phyloP scores from a whole-genome alignment of 1,139 yeast genomes.

The Wickerhamomyces sp. region DNA sequence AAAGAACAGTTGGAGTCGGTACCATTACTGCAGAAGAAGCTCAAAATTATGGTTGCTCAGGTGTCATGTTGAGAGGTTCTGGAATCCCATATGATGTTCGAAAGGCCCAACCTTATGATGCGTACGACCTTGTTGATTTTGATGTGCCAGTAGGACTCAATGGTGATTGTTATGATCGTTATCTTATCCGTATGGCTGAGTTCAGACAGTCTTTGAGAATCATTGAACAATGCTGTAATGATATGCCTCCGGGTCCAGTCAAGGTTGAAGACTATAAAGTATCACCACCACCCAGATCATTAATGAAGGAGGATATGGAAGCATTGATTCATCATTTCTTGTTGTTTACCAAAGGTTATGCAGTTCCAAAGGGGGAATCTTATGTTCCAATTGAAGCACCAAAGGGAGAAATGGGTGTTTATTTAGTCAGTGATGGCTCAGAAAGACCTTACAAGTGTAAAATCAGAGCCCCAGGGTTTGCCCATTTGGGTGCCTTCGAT shows the following conservation, averaged over 20 bases:
- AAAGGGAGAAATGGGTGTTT: slow-evolving; percentile 93
- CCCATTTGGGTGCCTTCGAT: slow-evolving; percentile 85
- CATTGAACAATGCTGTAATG: slow-evolving; percentile 84
- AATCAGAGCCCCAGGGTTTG: slow-evolving; percentile 91
- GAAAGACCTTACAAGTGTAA: slow-evolving; percentile 92
- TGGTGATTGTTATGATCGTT: slow-evolving; percentile 92
- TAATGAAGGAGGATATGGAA: slow-evolving; percentile 93
- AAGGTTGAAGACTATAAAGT: slow-evolving; percentile 89
- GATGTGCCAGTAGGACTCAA: slow-evolving; percentile 82
- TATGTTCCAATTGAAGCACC: slow-evolving; percentile 93
- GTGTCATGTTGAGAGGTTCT: slow-evolving; percentile 88
- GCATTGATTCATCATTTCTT: slow-evolving; percentile 86
- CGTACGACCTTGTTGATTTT: slow-evolving; percentile 80
- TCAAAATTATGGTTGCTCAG: slow-evolving; percentile 72
- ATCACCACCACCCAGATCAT: slow-evolving; percentile 73
- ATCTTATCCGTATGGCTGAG: slow-evolving; percentile 84
- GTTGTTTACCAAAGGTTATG: slow-evolving; percentile 82
- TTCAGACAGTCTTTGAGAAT: slow-evolving; percentile 88
- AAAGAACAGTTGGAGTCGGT: slow-evolving; percentile 80
- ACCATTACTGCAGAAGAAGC: slow-evolving; percentile 84
- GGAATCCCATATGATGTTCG: slow-evolving; percentile 87
- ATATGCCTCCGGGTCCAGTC: slow-evolving; percentile 90
- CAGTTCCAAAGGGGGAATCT: slow-evolving; percentile 88
- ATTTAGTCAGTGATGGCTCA: slow-evolving; percentile 81
- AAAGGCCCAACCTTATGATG: slow-evolving; percentile 87